Base-by-base conservation (phyloP, 257 asterid species). In the Penstemon barbatus region DNA sequence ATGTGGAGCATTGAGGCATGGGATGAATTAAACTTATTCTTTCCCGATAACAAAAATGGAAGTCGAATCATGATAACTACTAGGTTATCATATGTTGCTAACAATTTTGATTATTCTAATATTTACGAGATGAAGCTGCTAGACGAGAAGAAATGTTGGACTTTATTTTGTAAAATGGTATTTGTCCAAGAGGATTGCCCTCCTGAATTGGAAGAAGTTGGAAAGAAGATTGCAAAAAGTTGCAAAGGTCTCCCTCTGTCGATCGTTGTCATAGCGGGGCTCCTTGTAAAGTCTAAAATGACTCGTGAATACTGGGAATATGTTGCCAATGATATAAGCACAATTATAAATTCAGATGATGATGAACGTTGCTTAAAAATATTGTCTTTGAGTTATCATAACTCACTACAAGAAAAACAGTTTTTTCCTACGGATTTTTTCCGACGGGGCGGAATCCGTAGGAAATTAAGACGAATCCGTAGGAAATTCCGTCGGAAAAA, bases 231-330 rank as follows among this genome's bases (percentile, higher is more conserved):
- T n/a, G 73, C 50, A 5, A 1, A 6, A 3, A 39, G 43, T 39
- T 76, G 78, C 75, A 72, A 69, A 42, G 78, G 78, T 1, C 78
- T 77, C 13, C 78, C 78, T 56, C 8, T 77, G 33, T 63, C 81
- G 0, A 62, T 77, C 4, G 45, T 33, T 40, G 77, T 71, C 38
- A 44, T 66, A 13, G 74, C 67, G 3, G 77, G 80, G 9, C 48
- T 77, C 6, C 39, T 77, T 2, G 57, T 61, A 37, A 63, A 54
- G 54, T 65, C 69, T 4, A 6, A 40, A 3, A 12, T 1, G 0
- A 67, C 63, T 0, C 11, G 3, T 6, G 60, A 61, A 36, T 8
- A 38, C 1, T 71, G 77, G 74, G 10, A 58, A 15, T 2, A 65
- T 43, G 57, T 58, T 7, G 65, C 15, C 1, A 25, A 36, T n/a